These are phyloP conservation scores for Venturia effusa DNA, from an alignment of 2,329 filamentous ascomycete species.

Conservation along the genomic window DNA sequence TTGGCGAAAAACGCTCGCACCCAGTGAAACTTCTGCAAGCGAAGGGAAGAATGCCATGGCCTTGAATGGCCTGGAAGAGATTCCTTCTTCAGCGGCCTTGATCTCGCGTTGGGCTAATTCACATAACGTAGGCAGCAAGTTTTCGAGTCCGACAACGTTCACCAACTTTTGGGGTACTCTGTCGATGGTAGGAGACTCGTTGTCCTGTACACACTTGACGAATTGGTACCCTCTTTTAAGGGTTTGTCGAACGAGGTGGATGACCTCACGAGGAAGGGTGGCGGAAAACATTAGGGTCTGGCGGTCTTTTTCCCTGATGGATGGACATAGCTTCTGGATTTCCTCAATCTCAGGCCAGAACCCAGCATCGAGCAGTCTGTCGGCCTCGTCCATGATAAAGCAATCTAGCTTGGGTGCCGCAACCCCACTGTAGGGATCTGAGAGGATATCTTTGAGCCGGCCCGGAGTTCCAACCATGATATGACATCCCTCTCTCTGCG, in stretches of 20 bases:
- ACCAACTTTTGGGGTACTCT: constrained; percentile 73
- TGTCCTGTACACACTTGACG: constrained; percentile 72
- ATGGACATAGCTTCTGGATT: constrained; percentile 47
- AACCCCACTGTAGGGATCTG: constrained; percentile 52
- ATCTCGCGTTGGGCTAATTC: constrained; percentile 60
- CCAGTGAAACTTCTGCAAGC: constrained; percentile 60
- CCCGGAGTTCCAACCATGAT: constrained; percentile 86
- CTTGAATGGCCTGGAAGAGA: constrained; percentile 89
- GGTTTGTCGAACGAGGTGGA: constrained; percentile 64
- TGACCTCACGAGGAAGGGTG: constrained; percentile 76
- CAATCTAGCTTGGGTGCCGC: constrained; percentile 49
- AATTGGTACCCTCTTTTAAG: constrained; percentile 81
- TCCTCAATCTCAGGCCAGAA: constrained; percentile 39
- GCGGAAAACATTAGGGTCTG: constrained; percentile 95
- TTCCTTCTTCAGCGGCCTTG: constrained; percentile 27
- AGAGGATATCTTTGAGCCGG: constrained; percentile 70
- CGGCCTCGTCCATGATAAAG: constrained; percentile 55
- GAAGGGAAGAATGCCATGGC: constrained; percentile 89
- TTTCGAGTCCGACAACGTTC: constrained; percentile 56
- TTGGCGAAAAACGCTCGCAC: constrained; percentile 46
- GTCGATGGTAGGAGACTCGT: constrained; percentile 78
- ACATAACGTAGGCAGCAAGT: constrained; percentile 63
- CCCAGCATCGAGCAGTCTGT: constrained; percentile 54
- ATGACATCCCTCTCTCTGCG: constrained; percentile 70
- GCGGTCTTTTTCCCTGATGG: constrained; percentile 50